These are phyloP conservation scores for Stygiomarasmius scandens DNA, from an alignment of 1,284 basidiomycete genomes.

Conservation along the genomic window DNA sequence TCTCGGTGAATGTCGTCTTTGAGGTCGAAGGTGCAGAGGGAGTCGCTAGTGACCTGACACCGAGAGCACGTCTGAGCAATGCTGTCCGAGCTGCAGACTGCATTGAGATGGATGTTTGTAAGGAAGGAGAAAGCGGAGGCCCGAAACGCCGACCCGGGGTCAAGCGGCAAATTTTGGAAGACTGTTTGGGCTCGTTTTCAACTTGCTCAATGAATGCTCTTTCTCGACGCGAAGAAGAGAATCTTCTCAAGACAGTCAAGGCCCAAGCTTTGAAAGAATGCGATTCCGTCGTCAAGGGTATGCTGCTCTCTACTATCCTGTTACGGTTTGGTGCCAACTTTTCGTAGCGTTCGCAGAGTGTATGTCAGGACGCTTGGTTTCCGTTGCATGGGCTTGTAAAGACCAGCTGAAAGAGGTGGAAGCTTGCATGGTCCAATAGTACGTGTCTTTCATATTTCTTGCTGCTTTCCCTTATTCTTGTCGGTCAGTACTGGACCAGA, in stretches of 20 bases:
- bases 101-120: neutral
- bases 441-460: conserved; percentile 31
- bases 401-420: conserved; percentile 72
- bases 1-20: conserved; percentile 54
- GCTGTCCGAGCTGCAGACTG: conserved; percentile 3
- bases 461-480: conserved; percentile 6
- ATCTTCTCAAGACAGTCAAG: conserved; percentile 81
- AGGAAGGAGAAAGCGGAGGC: neutral
- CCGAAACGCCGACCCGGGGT: neutral
- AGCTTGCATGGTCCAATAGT: conserved; percentile 84
- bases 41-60: conserved; percentile 55
- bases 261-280: conserved; percentile 79
- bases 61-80: conserved; percentile 6
- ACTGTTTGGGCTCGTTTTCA: conserved; percentile 1
- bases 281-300: conserved; percentile 77
- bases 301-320: conserved; percentile 11
- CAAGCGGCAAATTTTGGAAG: neutral
- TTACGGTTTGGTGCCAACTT: conserved; percentile 1
- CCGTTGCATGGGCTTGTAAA: conserved; percentile 84
- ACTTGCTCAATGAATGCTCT: conserved; percentile 71
- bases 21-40: conserved; percentile 44
- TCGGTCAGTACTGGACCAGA: conserved; percentile 65
- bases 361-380: conserved; percentile 78
- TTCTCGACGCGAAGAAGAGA: conserved; percentile 87
- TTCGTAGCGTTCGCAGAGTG: conserved; percentile 81